Evolutionary conservation across 306 rosid genomes (phyloP).

Genomic region (Phaseolus lunatus): DNA sequence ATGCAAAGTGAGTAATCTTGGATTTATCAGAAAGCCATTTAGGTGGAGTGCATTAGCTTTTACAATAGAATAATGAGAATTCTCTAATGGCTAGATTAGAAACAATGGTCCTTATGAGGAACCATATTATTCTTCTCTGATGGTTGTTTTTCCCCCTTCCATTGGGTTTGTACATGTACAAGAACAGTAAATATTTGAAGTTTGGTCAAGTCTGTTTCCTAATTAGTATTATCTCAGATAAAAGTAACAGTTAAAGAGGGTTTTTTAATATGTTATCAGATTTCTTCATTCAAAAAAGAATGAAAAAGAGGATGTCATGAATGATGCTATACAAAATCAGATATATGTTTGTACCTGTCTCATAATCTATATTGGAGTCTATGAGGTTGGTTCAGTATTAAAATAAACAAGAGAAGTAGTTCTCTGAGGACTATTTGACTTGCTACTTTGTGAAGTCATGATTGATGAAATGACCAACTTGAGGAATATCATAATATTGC

Average conservation of each 20-base stretch:
- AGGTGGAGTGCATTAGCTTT: slow-evolving; percentile 29
- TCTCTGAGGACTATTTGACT: slow-evolving; percentile 1
- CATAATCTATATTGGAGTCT: slow-evolving; percentile 7
- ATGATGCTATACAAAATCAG: slow-evolving; percentile 26
- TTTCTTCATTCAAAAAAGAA: slow-evolving; percentile 22
- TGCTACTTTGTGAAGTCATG: slow-evolving; percentile 22
- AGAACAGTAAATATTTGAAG: slow-evolving; percentile 2
- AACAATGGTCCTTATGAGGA: slow-evolving; percentile 42
- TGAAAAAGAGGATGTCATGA: neutral
- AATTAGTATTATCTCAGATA: neutral
- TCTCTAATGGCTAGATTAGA: neutral
- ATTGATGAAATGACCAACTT: slow-evolving; percentile 4
- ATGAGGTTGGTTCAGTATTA: neutral
- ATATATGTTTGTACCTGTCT: neutral
- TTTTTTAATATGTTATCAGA: slow-evolving; percentile 8
- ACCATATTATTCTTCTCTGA: slow-evolving; percentile 36
- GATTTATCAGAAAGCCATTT: slow-evolving; percentile 59
- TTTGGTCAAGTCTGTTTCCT: slow-evolving; percentile 20
- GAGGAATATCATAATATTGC: slow-evolving; percentile 24
- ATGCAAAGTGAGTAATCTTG: slow-evolving; percentile 86
- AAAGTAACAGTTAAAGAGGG: neutral
- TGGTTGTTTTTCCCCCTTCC: slow-evolving; percentile 27
- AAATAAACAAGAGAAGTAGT: neutral
- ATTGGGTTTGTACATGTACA: slow-evolving; percentile 17
- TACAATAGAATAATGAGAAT: neutral